A percentile compares a stretch with the other conserved stretches of the same genome.
These are phyloP conservation scores for Eucalyptus polyanthemos DNA, from an alignment of 345 rosid genomes.

Conservation along the genomic window DNA sequence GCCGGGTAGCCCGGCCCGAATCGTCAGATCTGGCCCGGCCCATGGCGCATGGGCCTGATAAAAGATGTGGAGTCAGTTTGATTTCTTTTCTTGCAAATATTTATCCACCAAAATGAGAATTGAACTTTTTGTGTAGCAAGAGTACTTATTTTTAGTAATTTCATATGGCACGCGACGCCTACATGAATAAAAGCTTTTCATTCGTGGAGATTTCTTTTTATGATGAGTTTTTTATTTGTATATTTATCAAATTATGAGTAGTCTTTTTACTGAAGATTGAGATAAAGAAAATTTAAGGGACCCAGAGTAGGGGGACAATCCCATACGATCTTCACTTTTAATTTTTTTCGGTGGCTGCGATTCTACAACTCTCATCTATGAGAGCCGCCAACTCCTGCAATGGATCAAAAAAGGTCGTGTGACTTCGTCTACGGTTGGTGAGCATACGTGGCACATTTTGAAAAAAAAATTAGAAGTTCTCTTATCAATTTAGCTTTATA, in stretches of 20 bases:
- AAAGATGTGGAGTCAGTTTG: not conserved
- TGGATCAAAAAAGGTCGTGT: not conserved
- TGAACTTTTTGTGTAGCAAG: not conserved
- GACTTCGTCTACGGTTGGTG: no score
- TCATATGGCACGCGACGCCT: rapidly evolving
- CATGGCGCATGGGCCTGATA: not conserved
- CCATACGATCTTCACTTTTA: not conserved
- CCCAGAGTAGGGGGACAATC: not conserved
- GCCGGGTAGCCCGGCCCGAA: not conserved
- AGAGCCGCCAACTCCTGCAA: not conserved
- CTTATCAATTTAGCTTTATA: not conserved
- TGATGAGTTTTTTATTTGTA: not conserved
- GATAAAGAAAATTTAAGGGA: not conserved
- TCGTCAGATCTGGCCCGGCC: not conserved
- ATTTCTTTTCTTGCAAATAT: not conserved
- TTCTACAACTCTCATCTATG: not conserved
- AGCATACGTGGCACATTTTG: no score
- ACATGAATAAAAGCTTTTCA: rapidly evolving
- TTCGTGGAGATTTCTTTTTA: not conserved
- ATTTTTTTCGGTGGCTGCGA: not conserved
- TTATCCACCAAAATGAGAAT: not conserved
- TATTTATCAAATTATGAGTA: not conserved
- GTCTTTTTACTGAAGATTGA: not conserved
- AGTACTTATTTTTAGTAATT: not conserved
- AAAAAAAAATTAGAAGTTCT: not conserved